Evolutionary conservation across 306 rosid genomes (phyloP).

Genomic region (Fagus sylvatica): DNA sequence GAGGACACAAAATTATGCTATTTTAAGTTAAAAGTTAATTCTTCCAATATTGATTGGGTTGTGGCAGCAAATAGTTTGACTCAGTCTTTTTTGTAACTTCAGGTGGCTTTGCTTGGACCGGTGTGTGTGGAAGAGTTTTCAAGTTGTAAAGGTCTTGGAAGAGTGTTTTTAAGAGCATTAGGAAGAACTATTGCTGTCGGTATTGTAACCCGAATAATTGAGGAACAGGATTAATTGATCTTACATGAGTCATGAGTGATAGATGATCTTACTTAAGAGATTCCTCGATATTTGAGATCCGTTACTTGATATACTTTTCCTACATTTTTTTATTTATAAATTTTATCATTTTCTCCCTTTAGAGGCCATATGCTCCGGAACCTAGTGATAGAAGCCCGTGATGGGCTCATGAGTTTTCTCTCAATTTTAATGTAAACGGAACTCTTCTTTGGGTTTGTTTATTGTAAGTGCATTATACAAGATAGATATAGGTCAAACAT

Average conservation of each 20-base stretch:
- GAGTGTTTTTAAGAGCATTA: conserved; percentile 75
- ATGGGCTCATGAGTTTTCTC: not conserved
- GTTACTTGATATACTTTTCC: not conserved
- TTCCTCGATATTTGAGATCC: not conserved
- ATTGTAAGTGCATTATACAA: not conserved
- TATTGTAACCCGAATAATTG: conserved; percentile 65
- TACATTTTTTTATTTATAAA: not conserved
- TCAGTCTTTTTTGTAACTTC: conserved; percentile 26
- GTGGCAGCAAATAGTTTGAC: conserved; percentile 2
- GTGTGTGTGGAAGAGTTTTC: conserved; percentile 80
- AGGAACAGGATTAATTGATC: conserved; percentile 35
- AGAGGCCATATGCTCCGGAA: not conserved
- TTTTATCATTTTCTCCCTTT: not conserved
- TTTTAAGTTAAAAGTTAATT: not conserved
- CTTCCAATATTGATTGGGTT: not conserved
- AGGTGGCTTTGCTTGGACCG: conserved; percentile 70
- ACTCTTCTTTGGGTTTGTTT: not conserved
- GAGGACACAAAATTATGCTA: not conserved
- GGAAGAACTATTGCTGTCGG: conserved; percentile 92
- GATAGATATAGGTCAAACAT: not conserved
- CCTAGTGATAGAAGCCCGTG: not conserved
- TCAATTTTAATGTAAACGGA: not conserved
- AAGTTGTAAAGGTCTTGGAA: conserved; percentile 72
- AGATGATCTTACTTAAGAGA: not conserved
- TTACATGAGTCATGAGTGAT: not conserved